Evolutionary conservation across 192 early-diverging fungal species (phyloP), one percentile per base, ranked within the genome.

Genomic region (Rhizoclosmatium sp.): DNA sequence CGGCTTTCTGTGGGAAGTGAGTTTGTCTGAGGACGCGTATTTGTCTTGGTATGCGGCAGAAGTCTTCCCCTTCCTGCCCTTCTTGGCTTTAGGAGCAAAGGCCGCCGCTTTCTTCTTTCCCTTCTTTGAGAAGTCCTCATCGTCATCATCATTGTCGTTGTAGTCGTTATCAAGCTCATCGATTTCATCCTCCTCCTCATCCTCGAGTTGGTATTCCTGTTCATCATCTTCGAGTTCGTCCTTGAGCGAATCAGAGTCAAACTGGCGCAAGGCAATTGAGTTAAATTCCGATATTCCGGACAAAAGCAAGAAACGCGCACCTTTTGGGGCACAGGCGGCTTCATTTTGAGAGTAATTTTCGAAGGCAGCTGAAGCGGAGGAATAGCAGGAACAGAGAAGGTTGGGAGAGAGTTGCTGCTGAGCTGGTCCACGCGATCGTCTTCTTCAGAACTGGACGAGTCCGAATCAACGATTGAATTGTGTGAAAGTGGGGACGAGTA

Each of bases 91-190:
- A 21, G 71, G 54, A 3, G 69, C 44, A 16, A 39, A 59, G 1
- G 42, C 47, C 19, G 59, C 70, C 49, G 64, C 10, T 39, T 69
- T 7, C 1, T 65, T 65, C 62, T 58, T 74, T 21, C 21, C 40
- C 41, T 46, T 75, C 67, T 78, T 66, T 45, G 65, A 16, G 54
- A 58, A 71, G 31, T 72, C 54, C 2, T 14, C 31, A 48, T 72
- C 76, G 31, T 19, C 71, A 40, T 80, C 69, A 44, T 61, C 80
- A 23, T 39, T 81, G 59, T 58, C 72, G 10, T 66, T 21, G 19
- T 79, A 39, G 73, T 76, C 73, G 16, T 62, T 44, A 12, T 82
- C 77, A 62, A 74, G 48, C 49, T 78, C 72, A 21, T 82, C 82
- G 54, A 51, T 42, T 65, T 77, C 76, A 23, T 49, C 76, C 31